Base-by-base conservation (phyloP, 306 rosid genomes). In the Vigna reflexopilosa region DNA sequence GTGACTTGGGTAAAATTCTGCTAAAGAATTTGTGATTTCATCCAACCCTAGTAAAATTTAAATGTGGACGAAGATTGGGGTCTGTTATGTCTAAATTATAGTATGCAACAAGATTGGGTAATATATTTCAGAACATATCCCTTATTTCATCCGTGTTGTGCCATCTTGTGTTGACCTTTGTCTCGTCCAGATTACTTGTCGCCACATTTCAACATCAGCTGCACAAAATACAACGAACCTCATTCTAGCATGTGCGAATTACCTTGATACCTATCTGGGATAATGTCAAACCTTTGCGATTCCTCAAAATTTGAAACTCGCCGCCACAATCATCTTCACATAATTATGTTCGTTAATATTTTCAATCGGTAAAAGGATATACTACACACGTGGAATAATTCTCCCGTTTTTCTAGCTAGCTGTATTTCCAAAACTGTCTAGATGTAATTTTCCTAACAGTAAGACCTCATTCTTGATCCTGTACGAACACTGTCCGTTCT, bases 1-100 rank as follows among this genome's bases (percentile, higher is more conserved):
- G 54, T 64, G 67, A 57, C 32, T 50, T 32, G 34, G 68, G 45
- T 54, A 67, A 70, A 42, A 59, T 69, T 51, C 45, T 45, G 52
- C 64, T 51, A 56, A 19, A 9, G 15, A 34, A 67, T 61, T 19
- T 14, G 59, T 19, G 66, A 57, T 63, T 78, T 69, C 47, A 62
- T 10, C 67, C 67, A 9, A 45, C 67, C 81, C 52, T n/a, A 54
- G 32, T 74, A 50, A 40, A 67, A 26, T 0, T 19, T 72, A 67
- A 57, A 73, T 40, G 36, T 64, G 1, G 30, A 70, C 70, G 52
- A 22, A 47, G 76, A 72, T 32, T 24, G 17, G 58, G 58, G 10
- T 68, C 68, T 66, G 59, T 34, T 62, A 64, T 79, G 64, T 17
- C 52, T 58, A 30, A 70, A 17, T 55, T 47, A 14, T 56, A 45